These are phyloP conservation scores for Plenodomus tracheiphilus DNA, from an alignment of 2,329 filamentous ascomycete genomes.

Conservation along the genomic window DNA sequence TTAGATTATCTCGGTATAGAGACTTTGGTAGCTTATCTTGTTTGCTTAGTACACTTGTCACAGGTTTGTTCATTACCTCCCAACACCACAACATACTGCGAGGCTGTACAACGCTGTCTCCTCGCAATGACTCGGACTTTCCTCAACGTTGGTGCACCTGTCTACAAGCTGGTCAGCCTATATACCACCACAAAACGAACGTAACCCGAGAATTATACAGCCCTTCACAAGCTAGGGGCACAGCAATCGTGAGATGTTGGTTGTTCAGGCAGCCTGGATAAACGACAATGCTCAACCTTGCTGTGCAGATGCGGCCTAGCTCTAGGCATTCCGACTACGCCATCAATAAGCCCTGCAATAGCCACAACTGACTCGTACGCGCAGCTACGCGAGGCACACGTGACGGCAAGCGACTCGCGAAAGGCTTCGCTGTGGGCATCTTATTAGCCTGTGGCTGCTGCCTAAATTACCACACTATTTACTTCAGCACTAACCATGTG, in stretches of 20 bases:
- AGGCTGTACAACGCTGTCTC: neutral
- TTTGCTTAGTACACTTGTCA: neutral
- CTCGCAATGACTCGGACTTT: slow-evolving; percentile 1
- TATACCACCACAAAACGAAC: neutral
- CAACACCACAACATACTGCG: neutral
- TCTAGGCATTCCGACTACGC: neutral
- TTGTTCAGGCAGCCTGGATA: neutral
- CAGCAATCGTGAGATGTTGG: no score
- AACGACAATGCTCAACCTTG: neutral
- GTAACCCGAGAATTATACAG: no score
- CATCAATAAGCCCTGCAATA: neutral
- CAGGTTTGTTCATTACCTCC: neutral
- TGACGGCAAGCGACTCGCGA: no score
- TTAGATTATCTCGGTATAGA: neutral
- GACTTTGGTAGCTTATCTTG: no score
- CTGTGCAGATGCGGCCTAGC: slow-evolving; percentile 2
- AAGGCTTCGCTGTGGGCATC: no score
- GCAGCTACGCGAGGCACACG: no score
- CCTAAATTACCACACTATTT: no score
- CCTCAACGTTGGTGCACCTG: neutral
- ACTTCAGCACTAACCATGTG: no score
- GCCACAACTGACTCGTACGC: no score
- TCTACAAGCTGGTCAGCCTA: neutral
- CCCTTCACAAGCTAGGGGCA: no score
- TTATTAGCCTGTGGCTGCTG: no score